phyloP scores from a whole-genome alignment of 75 land plant species.

The Pinus tabuliformis region DNA sequence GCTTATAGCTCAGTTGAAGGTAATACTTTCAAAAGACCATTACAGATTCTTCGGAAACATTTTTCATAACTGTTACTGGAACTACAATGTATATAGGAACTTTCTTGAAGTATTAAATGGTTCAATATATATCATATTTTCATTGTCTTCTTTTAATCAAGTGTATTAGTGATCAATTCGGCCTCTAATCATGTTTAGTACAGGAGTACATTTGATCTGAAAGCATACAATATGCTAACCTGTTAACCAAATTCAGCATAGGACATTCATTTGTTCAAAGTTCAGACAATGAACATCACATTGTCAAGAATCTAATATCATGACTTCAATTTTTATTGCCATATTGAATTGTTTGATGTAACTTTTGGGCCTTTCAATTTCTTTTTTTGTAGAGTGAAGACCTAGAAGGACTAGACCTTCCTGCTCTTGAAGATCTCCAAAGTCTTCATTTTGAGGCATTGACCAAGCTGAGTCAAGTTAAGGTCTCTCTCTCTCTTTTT shows the following conservation, averaged over 20 bases:
- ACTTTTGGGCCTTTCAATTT: neutral
- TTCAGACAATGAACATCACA: neutral
- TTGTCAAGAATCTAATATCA: neutral
- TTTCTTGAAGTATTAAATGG: too few relatives aligned
- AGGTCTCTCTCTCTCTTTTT: slow-evolving; percentile 25
- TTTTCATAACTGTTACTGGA: too few relatives aligned
- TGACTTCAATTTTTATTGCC: neutral
- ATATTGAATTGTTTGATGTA: neutral
- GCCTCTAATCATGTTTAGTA: too few relatives aligned
- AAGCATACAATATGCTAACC: neutral
- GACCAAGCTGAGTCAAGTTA: slow-evolving; percentile 55
- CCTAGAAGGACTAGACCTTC: slow-evolving; percentile 31
- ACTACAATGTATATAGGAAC: too few relatives aligned
- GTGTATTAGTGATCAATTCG: too few relatives aligned
- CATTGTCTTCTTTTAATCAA: too few relatives aligned
- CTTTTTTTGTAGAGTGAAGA: slow-evolving; percentile 49
- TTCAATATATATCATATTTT: too few relatives aligned
- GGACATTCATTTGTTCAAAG: neutral
- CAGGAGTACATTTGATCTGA: too few relatives aligned
- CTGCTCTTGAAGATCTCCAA: slow-evolving; percentile 55
- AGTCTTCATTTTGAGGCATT: slow-evolving; percentile 61
- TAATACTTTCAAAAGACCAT: slow-evolving; percentile 5
- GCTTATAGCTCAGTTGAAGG: slow-evolving; percentile 79
- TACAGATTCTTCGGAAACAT: too few relatives aligned
- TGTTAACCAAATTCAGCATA: neutral